Percentiles rank a stretch among this genome's conserved stretches.
These are phyloP conservation scores for Phytophthora pini DNA, from an alignment of 352 stramenopile genomes.

Conservation along the genomic window DNA sequence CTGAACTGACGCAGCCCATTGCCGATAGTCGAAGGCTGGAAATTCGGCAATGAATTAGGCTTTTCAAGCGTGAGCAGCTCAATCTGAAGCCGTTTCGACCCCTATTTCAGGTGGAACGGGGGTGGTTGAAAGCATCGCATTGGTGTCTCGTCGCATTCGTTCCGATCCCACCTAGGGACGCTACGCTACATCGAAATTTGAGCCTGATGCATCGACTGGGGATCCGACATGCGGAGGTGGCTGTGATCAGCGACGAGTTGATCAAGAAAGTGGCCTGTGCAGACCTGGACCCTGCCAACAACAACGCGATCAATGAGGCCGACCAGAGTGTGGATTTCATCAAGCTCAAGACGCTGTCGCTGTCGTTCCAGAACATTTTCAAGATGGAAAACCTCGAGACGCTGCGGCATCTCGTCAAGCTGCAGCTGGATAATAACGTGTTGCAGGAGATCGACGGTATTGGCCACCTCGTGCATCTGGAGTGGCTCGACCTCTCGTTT, in stretches of 20 bases:
- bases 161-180: slow-evolving; percentile 11
- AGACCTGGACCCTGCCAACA: slow-evolving; percentile 71
- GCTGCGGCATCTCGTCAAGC: slow-evolving; percentile 86
- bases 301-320: slow-evolving; percentile 72
- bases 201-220: slow-evolving; percentile 71
- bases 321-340: slow-evolving; percentile 76
- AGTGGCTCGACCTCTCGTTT: slow-evolving; percentile 95
- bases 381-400: slow-evolving; percentile 95
- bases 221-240: slow-evolving; percentile 77
- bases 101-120: slow-evolving; percentile 23
- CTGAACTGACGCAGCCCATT: slow-evolving; percentile 47
- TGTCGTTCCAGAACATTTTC: slow-evolving; percentile 95
- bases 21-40: slow-evolving; percentile 12
- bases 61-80: slow-evolving; percentile 2
- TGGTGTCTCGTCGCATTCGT: slow-evolving; percentile 27
- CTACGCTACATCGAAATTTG: neutral
- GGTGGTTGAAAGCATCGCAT: slow-evolving; percentile 24
- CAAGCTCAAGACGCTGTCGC: slow-evolving; percentile 75
- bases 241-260: slow-evolving; percentile 83
- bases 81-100: slow-evolving; percentile 26
- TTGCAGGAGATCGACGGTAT: slow-evolving; percentile 93
- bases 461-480: slow-evolving; percentile 82
- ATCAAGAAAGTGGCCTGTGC: slow-evolving; percentile 70
- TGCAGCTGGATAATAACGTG: slow-evolving; percentile 96
- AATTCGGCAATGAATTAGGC: slow-evolving; percentile 26